Base-by-base conservation (phyloP, 2,329 filamentous ascomycete species). In the Talaromyces sp. region DNA sequence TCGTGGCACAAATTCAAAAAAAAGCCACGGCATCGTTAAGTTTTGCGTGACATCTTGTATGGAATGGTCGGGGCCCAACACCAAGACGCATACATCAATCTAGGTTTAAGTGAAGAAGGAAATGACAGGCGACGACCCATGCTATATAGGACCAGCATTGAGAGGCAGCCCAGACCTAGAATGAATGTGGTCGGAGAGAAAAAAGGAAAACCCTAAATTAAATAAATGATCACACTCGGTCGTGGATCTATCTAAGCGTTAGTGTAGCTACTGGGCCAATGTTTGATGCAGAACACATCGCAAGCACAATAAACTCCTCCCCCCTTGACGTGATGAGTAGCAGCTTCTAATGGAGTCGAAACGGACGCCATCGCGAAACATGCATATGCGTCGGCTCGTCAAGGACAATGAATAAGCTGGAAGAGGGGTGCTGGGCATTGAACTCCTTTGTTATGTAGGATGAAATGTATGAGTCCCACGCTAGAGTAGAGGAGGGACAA, bases 301-400 rank as follows among this genome's bases (percentile, higher is more conserved):
- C 16, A 47, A 37, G 33, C 31, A 37, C 52, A 37, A 22, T n/a
- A 5, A 24, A 56, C 52, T 39, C 31, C 52, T 52, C n/a, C 19
- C 56, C 43, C 58, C 63, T 65, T 66, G 64, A 58, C 54, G 37
- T 31, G 39, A 57, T n/a, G 50, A 33, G 16, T 62, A 37, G 62
- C 45, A 50, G 59, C 35, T 52, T 62, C n/a, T 10, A 58, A 35
- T 41, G 58, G 10, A 58, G 41, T 45, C 27, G 43, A 52, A 27
- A 58, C 10, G 45, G 59, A 62, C 52, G 24, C 24, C 41, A 37
- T 39, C 13, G 24, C 31, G 11, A 27, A 39, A 52, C 31, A 50
- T 59, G 52, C 64, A 62, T 62, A 49, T 16, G 39, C 56, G 13
- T 33, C 22, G 56, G 31, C 56, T 59, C 56, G 37, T 45, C 56